phyloP scores from a whole-genome alignment of 139 green algal species.

The Spirogloea muscicola region DNA sequence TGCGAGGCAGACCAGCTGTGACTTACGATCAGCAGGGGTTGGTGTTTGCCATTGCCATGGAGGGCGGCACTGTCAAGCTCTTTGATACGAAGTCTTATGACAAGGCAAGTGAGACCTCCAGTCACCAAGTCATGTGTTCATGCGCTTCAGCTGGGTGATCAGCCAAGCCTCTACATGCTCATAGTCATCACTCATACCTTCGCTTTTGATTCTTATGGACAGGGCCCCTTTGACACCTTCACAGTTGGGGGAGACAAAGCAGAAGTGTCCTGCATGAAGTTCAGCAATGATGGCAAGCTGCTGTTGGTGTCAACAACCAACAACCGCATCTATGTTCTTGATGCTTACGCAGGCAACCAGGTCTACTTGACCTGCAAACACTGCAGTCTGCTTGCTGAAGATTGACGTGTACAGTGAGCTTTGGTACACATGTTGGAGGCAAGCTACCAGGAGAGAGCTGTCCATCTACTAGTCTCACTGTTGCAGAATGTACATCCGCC shows the following conservation, averaged over 20 bases:
- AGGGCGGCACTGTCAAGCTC: slow-evolving; percentile 53
- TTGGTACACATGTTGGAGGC: too few species aligned
- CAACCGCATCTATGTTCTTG: slow-evolving; percentile 67
- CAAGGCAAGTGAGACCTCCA: too few species aligned
- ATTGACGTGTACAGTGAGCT: too few species aligned
- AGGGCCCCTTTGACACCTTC: slow-evolving; percentile 82
- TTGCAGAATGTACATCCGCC: too few species aligned
- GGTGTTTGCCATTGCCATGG: slow-evolving; percentile 76
- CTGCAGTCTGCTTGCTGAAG: too few species aligned
- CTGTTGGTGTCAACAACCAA: slow-evolving; percentile 57
- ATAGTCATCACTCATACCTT: too few species aligned
- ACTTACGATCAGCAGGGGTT: slow-evolving; percentile 67
- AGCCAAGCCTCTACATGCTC: too few species aligned
- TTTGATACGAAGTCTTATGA: slow-evolving; percentile 77
- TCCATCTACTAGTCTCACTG: neutral
- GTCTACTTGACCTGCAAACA: too few species aligned
- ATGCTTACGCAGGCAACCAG: slow-evolving; percentile 68
- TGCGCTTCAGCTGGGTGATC: too few species aligned
- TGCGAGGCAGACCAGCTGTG: slow-evolving; percentile 14
- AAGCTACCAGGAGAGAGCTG: too few species aligned
- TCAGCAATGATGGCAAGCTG: slow-evolving; percentile 74
- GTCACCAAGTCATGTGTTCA: too few species aligned
- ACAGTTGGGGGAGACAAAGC: slow-evolving; percentile 44
- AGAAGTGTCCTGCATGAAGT: slow-evolving; percentile 59
- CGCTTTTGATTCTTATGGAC: too few species aligned